Conservation (phyloP, 2,329 filamentous ascomycete genomes). For the Botrytis hyacinthi region DNA sequence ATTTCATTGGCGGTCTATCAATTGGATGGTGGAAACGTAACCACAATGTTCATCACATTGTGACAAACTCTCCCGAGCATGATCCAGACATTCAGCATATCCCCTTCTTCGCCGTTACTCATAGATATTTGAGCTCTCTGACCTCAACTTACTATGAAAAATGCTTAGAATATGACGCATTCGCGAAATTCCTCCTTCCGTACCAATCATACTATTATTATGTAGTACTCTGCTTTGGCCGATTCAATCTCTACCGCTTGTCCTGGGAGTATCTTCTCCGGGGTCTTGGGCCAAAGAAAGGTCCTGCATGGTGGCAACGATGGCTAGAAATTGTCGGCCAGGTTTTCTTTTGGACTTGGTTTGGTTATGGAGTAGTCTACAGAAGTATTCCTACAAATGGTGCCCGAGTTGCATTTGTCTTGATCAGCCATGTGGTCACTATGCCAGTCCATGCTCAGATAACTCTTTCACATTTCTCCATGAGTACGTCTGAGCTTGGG, state of each 20-base stretch:
- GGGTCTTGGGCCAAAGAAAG: constrained; percentile 68
- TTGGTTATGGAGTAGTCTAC: constrained; percentile 79
- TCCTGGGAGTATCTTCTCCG: constrained; percentile 75
- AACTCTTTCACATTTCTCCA: constrained; percentile 87
- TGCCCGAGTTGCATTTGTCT: constrained; percentile 69
- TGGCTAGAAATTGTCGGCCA: constrained; percentile 77
- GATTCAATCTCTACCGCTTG: constrained; percentile 82
- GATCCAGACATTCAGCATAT: constrained; percentile 93
- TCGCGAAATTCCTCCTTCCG: constrained; percentile 68
- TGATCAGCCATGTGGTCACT: constrained; percentile 77
- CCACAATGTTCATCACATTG: constrained; percentile 95
- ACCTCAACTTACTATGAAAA: constrained; percentile 81
- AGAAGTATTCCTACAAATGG: constrained; percentile 65
- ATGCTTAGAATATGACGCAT: constrained; percentile 72
- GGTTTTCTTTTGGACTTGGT: constrained; percentile 82
- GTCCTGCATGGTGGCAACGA: constrained; percentile 78
- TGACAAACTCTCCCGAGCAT: constrained; percentile 93
- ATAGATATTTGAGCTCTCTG: constrained; percentile 71
- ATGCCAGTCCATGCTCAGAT: constrained; percentile 86
- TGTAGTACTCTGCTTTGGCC: constrained; percentile 72
- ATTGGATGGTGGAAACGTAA: constrained; percentile 96
- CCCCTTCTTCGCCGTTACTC: constrained; percentile 83
- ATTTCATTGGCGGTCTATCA: constrained; percentile 85
- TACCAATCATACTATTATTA: constrained; percentile 84
- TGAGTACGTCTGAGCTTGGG: constrained; percentile 86